Evolutionary conservation across 164 flowering plant species (phyloP), one percentile per base, ranked within the genome.

Genomic region (Annona cherimola): DNA sequence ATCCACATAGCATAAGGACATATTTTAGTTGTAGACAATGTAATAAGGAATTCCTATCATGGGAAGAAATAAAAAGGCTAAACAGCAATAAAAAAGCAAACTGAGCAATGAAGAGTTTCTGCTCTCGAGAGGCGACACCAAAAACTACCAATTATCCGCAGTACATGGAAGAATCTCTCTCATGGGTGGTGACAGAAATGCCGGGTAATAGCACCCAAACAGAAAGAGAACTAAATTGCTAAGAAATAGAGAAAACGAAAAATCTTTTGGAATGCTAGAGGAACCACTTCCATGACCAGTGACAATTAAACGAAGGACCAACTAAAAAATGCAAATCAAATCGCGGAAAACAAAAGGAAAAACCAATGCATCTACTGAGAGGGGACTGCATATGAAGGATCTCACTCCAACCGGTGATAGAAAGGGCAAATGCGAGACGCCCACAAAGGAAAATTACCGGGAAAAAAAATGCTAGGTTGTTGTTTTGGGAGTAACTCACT

Each of bases 401-500:
- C 57, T 50, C 57, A 11, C 57, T 50, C 57, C 14, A 16, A 16
- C 14, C 14, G 57, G 57, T 2, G 57, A 50, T 8, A 50, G 14
- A 50, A 50, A 9, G 57, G 57, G 14, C 57, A 50, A 50, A 50
- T 50, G 57, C 9, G 11, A 50, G 14, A 50, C 3, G 14, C 9
- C 57, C 18, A 50, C 57, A 50, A 9, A 3, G 57, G 57, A 16
- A 50, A 50, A 50, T 50, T 11, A 16, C 9, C 0, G 57, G 57
- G 57, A 43, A 39, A 14, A 39, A 12, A 66, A 40, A 66, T 18
- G 12, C n/a, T 0, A 8, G 61, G 68, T 45, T 5, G 5, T 35
- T 19, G 73, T 50, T 50, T 50, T 50, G 57, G 57, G 35, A 61
- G 59, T 35, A 26, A 71, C 61, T 63, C 61, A 71, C 74, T 45